Percentiles rank a stretch among this genome's conserved stretches.
These are phyloP conservation scores for Globisporangium cederbergense DNA, from an alignment of 352 stramenopile species.

Conservation along the genomic window DNA sequence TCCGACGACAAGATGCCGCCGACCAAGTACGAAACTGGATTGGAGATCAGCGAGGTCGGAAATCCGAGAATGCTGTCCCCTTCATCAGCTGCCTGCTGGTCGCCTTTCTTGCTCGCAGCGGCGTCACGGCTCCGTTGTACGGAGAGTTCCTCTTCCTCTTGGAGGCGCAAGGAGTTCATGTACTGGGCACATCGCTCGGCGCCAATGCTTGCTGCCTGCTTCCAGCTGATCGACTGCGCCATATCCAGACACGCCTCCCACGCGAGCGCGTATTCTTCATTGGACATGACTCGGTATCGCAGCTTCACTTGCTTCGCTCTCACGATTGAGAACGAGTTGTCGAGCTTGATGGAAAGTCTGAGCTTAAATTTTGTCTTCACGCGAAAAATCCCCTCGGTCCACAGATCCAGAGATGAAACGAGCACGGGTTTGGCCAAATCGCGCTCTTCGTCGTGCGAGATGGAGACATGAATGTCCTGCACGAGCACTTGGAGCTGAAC, in stretches of 20 bases:
- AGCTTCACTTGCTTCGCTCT: constrained; percentile 54
- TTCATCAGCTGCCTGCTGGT: constrained; percentile 19
- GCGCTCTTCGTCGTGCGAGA: constrained; percentile 23
- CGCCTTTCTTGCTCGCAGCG: constrained; percentile 15
- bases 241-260: constrained; percentile 66
- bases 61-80: constrained; percentile 40
- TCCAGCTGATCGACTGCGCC: constrained; percentile 77
- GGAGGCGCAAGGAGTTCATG: constrained; percentile 37
- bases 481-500: constrained; percentile 37
- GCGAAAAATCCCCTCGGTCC: constrained; percentile 47
- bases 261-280: constrained; percentile 30
- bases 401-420: constrained; percentile 40
- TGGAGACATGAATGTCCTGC: constrained; percentile 36
- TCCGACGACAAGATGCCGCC: constrained; percentile 43
- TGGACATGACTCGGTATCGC: constrained; percentile 25
- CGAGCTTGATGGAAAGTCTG: constrained; percentile 37
- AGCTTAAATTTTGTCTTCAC: constrained; percentile 18
- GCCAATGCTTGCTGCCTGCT: constrained; percentile 37
- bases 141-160: constrained; percentile 45
- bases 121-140: constrained; percentile 36
- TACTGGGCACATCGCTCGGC: constrained; percentile 35
- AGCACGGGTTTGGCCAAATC: constrained; percentile 37
- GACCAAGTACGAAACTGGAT: constrained; percentile 66
- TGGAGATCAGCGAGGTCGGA: constrained; percentile 49
- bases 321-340: constrained; percentile 71